Base-by-base conservation (phyloP, 257 asterid species). In the Nicotiana otophora region DNA sequence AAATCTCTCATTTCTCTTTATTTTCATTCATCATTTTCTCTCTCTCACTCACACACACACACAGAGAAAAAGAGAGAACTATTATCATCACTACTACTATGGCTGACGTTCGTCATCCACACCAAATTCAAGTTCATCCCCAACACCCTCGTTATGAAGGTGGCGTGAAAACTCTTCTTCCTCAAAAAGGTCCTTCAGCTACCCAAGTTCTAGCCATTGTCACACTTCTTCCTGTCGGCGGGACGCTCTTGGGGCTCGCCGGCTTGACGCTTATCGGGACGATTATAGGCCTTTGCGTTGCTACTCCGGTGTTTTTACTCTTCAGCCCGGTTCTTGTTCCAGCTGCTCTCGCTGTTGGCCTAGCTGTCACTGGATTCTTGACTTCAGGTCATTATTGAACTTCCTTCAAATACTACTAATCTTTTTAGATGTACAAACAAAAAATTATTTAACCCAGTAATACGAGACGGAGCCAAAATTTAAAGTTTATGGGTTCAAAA, bases 241-340 rank as follows among this genome's bases (percentile, higher is more conserved):
- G 80, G 0, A 11, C 62, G 5, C 87, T 81, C 12, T 42, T 84
- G 0, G 82, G 81, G 23, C 79, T 84, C 10, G 77, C 84, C 0
- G 87, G 87, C 3, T 28, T 84, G 11, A 81, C 87, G 2, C 84
- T 84, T 0, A 33, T 78, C 1, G 88, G 84, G 1, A 83, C 84
- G 2, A 7, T 86, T 55, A 11, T 83, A 5, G 86, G 83, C 1
- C 86, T 86, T 0, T 30, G 6, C 15, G 30, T 83, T 16, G 74
- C 84, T 28, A 65, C 77, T 3, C 86, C 88, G 0, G 48, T 86
- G 31, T 81, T 86, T 5, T 48, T 86, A 4, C 74, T 83, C 46
- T 86, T 83, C 62, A 86, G 88, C 81, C 88, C 88, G 0, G 82
- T 86, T 1, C 75, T 81, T 3, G 81, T 81, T 10, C 87, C 87